Base-by-base conservation (phyloP, 768 basidiomycete species). In the Termitomyces sp. region DNA sequence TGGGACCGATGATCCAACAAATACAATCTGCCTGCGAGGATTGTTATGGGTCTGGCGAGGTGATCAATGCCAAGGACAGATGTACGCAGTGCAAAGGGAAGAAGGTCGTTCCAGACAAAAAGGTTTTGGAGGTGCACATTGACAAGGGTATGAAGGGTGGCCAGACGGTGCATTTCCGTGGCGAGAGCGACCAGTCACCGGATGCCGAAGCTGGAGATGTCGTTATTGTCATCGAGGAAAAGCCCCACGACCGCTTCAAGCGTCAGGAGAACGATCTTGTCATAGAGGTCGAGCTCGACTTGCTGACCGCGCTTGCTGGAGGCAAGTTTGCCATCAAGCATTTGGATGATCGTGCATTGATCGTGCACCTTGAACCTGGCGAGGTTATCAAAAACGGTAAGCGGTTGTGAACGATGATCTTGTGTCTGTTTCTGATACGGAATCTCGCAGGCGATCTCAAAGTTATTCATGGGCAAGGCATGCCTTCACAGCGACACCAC, bases 1-100 rank as follows among this genome's bases (percentile, higher is more conserved):
- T 99, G 87, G 97, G 97, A 32, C 97, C 97, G 5, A 99, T 99
- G 97, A 93, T 99, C 68, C 97, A 99, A 76, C 96, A 99, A 77
- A 92, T 98, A 67, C 97, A 98, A 73, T 92, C 94, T 57, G 83
- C 87, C 49, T 99, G 97, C 79, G 87, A 90, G 71, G 97, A 98
- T 16, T 99, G 97, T 74, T 84, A 81, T 55, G 97, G 93, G 16
- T 84, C 87, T n/a, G 97, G 97, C 66, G 96, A 99, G 76, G 81
- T 95, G 68, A 97, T 99, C 81, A 95, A 94, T 74, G 71, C 78
- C 59, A 98, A 95, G 75, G 94, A 98, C 80, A 84, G 90, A 62
- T 99, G 97, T 85, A 83, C 86, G 72, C 79, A 78, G 38, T 99
- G 97, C 84, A 92, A 91, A 74, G 97, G 94, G 66, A 97, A 96